Conservation (phyloP, 805 yeast species). For the Cyberlindnera galapagoensis region DNA sequence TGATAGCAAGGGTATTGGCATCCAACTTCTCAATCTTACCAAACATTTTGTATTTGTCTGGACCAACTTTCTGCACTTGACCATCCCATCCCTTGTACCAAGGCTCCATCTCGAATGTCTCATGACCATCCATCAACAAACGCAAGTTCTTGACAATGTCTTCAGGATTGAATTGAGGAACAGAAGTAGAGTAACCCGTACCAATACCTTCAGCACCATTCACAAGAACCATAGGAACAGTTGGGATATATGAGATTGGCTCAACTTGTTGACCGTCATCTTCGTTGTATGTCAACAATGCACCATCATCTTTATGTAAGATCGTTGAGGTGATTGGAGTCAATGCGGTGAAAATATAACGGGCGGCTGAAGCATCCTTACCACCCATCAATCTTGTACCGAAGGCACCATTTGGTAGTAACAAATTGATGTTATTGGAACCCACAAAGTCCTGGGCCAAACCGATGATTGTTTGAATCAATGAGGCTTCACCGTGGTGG, state of each 20-base stretch:
- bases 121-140: slow-evolving; percentile 67
- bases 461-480: slow-evolving; percentile 86
- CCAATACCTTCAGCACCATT: slow-evolving; percentile 98
- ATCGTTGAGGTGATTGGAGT: slow-evolving; percentile 67
- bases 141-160: slow-evolving; percentile 75
- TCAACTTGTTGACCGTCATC: slow-evolving; percentile 94
- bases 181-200: slow-evolving; percentile 95
- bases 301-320: slow-evolving; percentile 75
- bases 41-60: slow-evolving; percentile 66
- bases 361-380: slow-evolving; percentile 96
- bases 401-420: slow-evolving; percentile 90
- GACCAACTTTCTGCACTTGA: slow-evolving; percentile 51
- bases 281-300: slow-evolving; percentile 69
- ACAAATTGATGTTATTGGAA: slow-evolving; percentile 75
- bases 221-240: slow-evolving; percentile 90
- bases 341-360: slow-evolving; percentile 89
- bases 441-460: slow-evolving; percentile 95
- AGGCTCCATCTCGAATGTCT: slow-evolving; percentile 68
- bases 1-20: slow-evolving; percentile 74
- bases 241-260: slow-evolving; percentile 92
- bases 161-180: slow-evolving; percentile 83
- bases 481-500: slow-evolving; percentile 91
- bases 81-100: slow-evolving; percentile 98
- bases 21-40: slow-evolving; percentile 82
- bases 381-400: slow-evolving; percentile 97